Evolutionary conservation across 2,329 filamentous ascomycete species (phyloP).

Genomic region (Hypoxylon sp.): DNA sequence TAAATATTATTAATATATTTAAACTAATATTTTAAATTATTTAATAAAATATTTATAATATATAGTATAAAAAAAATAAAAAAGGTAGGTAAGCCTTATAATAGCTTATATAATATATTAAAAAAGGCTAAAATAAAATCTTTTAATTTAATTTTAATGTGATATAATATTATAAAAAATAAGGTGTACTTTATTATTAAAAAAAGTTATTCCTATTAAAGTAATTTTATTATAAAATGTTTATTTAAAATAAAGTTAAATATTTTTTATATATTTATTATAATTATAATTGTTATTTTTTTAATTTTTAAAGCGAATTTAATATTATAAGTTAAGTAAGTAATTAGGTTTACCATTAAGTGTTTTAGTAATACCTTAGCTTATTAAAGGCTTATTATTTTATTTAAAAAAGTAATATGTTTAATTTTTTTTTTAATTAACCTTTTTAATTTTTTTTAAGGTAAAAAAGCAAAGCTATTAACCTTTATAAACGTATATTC

Average conservation of each 20-base stretch:
- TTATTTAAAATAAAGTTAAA: not conserved
- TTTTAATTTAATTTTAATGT: not conserved
- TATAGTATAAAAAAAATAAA: too few species aligned
- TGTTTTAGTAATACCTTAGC: not conserved
- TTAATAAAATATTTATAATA: not conserved
- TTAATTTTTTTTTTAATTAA: slow-evolving; percentile 1
- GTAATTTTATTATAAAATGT: not conserved
- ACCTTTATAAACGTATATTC: not conserved
- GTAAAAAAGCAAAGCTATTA: not conserved
- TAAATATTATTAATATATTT: slow-evolving; percentile 3
- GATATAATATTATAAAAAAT: not conserved
- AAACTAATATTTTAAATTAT: not conserved
- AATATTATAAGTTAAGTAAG: slow-evolving; percentile 5
- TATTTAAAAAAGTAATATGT: not conserved
- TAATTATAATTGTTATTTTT: slow-evolving; percentile 1
- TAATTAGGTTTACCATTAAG: not conserved
- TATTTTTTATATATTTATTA: slow-evolving; percentile 5
- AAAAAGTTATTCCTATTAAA: not conserved
- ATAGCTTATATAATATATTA: not conserved
- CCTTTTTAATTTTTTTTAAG: slow-evolving; percentile 7
- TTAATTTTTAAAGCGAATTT: slow-evolving; percentile 6
- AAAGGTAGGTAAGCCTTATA: too few species aligned
- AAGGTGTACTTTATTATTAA: not conserved
- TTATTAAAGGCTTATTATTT: slow-evolving; percentile 5
- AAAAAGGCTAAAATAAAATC: not conserved